phyloP scores from a whole-genome alignment of 2,329 filamentous ascomycete species.

The Sclerotinia sclerotiorum region DNA sequence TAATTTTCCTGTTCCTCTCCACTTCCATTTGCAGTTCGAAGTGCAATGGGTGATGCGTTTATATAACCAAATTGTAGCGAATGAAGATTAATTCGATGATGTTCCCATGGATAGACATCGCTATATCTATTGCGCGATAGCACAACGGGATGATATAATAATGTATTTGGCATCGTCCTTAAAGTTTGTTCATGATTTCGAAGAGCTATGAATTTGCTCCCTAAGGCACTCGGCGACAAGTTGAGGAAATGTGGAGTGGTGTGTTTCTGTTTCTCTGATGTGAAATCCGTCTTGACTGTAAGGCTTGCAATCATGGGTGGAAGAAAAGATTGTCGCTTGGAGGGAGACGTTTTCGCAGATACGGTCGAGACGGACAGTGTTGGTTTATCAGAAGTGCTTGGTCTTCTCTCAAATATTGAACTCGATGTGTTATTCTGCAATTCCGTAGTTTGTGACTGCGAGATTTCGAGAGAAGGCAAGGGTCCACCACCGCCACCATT shows the following conservation, averaged over 20 bases:
- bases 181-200: constrained; percentile 22
- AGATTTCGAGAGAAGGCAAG: constrained; percentile 1
- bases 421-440: not conserved
- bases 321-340: constrained; percentile 1
- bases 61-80: constrained; percentile 75
- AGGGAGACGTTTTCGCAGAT: constrained; percentile 2
- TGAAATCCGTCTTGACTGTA: constrained; percentile 14
- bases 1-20: constrained; percentile 38
- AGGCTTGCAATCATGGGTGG: constrained; percentile 7
- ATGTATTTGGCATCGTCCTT: constrained; percentile 11
- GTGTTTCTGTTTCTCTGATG: constrained; percentile 6
- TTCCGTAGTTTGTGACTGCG: constrained; percentile 3
- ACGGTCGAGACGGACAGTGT: constrained; percentile 16
- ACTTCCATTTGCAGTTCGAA: constrained; percentile 23
- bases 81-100: constrained; percentile 77
- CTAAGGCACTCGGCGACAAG: not conserved
- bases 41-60: constrained; percentile 67
- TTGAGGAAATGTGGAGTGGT: constrained; percentile 6
- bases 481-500: not conserved
- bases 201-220: constrained; percentile 24
- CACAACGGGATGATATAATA: constrained; percentile 20
- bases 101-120: constrained; percentile 85
- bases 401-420: constrained; percentile 14
- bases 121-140: constrained; percentile 71
- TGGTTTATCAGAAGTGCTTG: constrained; percentile 18